Conservation (phyloP, 2,329 filamentous ascomycete species). For the Leptodontidium sp. region DNA sequence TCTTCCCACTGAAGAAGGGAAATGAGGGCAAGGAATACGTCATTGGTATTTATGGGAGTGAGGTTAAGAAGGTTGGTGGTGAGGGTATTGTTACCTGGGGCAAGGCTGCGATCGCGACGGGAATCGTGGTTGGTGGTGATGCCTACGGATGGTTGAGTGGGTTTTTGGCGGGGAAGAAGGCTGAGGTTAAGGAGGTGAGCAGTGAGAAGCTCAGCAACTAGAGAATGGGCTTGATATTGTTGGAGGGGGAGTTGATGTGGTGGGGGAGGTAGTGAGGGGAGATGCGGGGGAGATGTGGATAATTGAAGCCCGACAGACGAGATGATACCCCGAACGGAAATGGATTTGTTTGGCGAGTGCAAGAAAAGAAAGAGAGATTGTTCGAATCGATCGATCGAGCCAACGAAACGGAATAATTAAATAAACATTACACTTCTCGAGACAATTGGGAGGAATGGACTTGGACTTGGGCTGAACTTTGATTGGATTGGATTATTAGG, state of each 20-base stretch:
- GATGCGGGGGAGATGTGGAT: not conserved
- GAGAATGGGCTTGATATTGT: not conserved
- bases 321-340: constrained; percentile 17
- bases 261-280: not conserved
- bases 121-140: constrained; percentile 72
- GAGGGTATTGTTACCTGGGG: constrained; percentile 71
- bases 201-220: constrained; percentile 53
- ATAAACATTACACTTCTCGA: not conserved
- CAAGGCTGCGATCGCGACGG: constrained; percentile 75
- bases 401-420: not conserved
- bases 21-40: constrained; percentile 69
- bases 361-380: not conserved
- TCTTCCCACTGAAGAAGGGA: constrained; percentile 69
- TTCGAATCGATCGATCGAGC: not conserved
- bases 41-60: constrained; percentile 61
- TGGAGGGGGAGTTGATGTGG: not conserved
- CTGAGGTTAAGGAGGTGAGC: constrained; percentile 60
- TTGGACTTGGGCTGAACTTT: not conserved
- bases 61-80: constrained; percentile 70
- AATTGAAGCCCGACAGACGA: not conserved
- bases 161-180: constrained; percentile 68
- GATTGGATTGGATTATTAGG: not conserved
- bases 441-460: not conserved
- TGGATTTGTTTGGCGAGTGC: not conserved
- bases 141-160: constrained; percentile 67